Conservation (phyloP, 2,329 filamentous ascomycete genomes). For the Ascochyta lentis region DNA sequence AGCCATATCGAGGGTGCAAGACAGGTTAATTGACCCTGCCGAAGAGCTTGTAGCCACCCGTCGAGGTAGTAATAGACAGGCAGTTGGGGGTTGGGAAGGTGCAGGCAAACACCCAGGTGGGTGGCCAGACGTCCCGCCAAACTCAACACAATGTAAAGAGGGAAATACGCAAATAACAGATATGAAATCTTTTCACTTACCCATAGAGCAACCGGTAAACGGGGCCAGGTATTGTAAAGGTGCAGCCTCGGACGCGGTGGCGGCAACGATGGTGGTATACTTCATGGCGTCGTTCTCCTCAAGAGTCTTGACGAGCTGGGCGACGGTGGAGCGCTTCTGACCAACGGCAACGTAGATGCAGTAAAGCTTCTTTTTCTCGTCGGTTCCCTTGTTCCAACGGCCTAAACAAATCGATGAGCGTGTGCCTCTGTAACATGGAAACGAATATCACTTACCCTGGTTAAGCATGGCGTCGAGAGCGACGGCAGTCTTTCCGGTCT, state of each 20-base stretch:
- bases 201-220: slow-evolving; percentile 72
- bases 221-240: slow-evolving; percentile 90
- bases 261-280: slow-evolving; percentile 92
- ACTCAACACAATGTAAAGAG: too few species aligned
- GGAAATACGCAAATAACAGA: too few species aligned
- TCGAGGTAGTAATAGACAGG: too few species aligned
- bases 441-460: slow-evolving; percentile 74
- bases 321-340: slow-evolving; percentile 99
- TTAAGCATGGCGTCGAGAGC: slow-evolving; percentile 98
- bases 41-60: too few species aligned
- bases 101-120: too few species aligned
- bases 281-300: slow-evolving; percentile 99
- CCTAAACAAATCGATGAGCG: neutral
- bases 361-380: slow-evolving; percentile 99
- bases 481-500: slow-evolving; percentile 99
- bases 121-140: too few species aligned
- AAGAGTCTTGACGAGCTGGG: slow-evolving; percentile 98
- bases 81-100: too few species aligned
- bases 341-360: slow-evolving; percentile 99
- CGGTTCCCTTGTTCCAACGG: slow-evolving; percentile 79
- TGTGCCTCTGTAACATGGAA: too few species aligned
- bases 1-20: too few species aligned
- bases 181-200: neutral
- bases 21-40: too few species aligned
- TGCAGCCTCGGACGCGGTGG: slow-evolving; percentile 94